Evolutionary conservation across 257 asterid species (phyloP).

Genomic region (Apocynum venetum): DNA sequence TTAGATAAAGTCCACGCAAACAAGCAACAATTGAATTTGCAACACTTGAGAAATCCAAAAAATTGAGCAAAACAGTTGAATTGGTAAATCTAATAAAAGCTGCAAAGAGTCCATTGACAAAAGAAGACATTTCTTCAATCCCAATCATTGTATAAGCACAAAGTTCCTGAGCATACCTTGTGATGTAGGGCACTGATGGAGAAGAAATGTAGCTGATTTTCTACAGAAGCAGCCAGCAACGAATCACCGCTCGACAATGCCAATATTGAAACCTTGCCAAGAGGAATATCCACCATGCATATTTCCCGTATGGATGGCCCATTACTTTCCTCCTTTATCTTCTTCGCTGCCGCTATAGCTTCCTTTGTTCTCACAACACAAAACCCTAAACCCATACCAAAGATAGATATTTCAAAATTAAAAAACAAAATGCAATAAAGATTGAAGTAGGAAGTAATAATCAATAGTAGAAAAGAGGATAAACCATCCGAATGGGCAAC

Average conservation of each 20-base stretch:
- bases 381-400: constrained; percentile 54
- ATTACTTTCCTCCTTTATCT: constrained; percentile 42
- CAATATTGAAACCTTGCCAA: constrained; percentile 59
- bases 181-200: constrained; percentile 76
- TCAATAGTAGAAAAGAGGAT: background rate
- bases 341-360: constrained; percentile 60
- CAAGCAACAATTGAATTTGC: background rate
- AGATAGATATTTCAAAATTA: background rate
- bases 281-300: constrained; percentile 53
- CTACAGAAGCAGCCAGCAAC: constrained; percentile 64
- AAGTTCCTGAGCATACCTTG: constrained; percentile 36
- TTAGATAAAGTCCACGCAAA: background rate
- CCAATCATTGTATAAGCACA: background rate
- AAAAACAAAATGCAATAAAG: background rate
- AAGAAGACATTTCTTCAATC: background rate
- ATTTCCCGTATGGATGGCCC: constrained; percentile 53
- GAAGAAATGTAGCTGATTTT: constrained; percentile 53
- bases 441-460: background rate
- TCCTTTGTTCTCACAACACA: constrained; percentile 81
- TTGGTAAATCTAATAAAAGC: background rate
- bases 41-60: background rate
- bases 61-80: background rate
- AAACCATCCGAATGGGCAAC: constrained; percentile 69
- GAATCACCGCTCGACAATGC: constrained; percentile 67
- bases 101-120: background rate